Evolutionary conservation across 1,284 basidiomycete genomes (phyloP).

Genomic region (Apiotrichum sp.): DNA sequence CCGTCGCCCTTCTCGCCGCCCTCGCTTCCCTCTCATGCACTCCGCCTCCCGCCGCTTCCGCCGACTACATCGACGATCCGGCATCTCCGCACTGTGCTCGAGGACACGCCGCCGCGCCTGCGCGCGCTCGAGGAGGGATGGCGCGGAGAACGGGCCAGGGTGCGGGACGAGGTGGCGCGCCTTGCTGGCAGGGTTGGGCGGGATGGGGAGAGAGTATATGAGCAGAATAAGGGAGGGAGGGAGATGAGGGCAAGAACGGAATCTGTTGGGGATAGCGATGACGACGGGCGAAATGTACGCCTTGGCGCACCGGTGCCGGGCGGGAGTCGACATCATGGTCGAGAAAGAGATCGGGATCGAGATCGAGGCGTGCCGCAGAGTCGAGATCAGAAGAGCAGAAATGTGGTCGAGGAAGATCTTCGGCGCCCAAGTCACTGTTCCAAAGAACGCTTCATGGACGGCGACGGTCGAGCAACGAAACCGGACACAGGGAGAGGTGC

Average conservation of each 20-base stretch:
- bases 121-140: constrained; percentile 33
- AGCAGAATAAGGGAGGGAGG: not conserved
- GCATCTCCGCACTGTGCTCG: constrained; percentile 15
- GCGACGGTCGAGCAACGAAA: too few species aligned
- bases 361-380: too few species aligned
- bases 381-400: too few species aligned
- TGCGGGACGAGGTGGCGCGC: constrained; percentile 12
- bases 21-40: not conserved
- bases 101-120: constrained; percentile 31
- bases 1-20: too few species aligned
- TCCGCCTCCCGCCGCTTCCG: not conserved
- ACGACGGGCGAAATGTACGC: not conserved
- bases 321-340: too few species aligned
- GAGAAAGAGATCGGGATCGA: too few species aligned
- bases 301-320: too few species aligned
- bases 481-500: too few species aligned
- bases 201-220: not conserved
- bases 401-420: too few species aligned
- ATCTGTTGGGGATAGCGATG: not conserved
- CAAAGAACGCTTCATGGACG: too few species aligned
- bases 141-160: constrained; percentile 13
- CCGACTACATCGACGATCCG: constrained; percentile 8
- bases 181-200: constrained; percentile 2
- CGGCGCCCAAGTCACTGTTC: too few species aligned
- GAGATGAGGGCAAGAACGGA: not conserved